Evolutionary conservation across 2,329 filamentous ascomycete species (phyloP), one percentile per base, ranked within the genome.

Genomic region (Dendrostoma leiphaemia): DNA sequence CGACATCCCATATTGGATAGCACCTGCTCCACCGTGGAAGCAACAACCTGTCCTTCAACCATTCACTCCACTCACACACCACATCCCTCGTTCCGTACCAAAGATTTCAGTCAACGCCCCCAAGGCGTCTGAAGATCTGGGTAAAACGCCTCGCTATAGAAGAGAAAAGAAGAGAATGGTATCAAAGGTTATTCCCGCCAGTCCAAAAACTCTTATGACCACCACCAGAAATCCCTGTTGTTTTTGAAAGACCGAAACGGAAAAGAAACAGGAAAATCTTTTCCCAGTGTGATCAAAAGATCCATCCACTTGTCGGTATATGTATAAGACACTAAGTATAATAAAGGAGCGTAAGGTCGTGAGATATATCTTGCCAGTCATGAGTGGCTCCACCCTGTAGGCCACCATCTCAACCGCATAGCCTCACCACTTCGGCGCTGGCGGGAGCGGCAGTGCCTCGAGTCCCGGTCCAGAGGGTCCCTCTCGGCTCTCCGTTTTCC

Each of bases 401-500:
- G n/a, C n/a, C n/a, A n/a, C n/a, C n/a, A n/a, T n/a, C n/a, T n/a
- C n/a, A n/a, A n/a, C n/a, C n/a, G n/a, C n/a, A n/a, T n/a, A n/a
- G n/a, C n/a, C n/a, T n/a, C n/a, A n/a, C n/a, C n/a, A n/a, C n/a
- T n/a, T n/a, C n/a, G n/a, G n/a, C n/a, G n/a, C n/a, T n/a, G n/a
- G n/a, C 10, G 26, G 9, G 9, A 13, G 28, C 44, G 44, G 44
- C 41, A 58, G 35, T 26, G 56, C 53, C 2, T 43, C 53, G 32
- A 58, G 48, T 10, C 53, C 53, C 13, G 57, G 40, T 43, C 61
- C 58, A 62, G 59, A 55, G 59, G 63, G 47, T 54, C 61, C 63
- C 53, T 67, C 61, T 7, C 57, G 57, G 31, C 58, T 54, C 57
- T 47, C 63, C 63, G 62, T 63, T 65, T 69, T 74, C 53, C 72